Base-by-base conservation (phyloP, 1,139 yeast species). In the Protomyces macrosporus region DNA sequence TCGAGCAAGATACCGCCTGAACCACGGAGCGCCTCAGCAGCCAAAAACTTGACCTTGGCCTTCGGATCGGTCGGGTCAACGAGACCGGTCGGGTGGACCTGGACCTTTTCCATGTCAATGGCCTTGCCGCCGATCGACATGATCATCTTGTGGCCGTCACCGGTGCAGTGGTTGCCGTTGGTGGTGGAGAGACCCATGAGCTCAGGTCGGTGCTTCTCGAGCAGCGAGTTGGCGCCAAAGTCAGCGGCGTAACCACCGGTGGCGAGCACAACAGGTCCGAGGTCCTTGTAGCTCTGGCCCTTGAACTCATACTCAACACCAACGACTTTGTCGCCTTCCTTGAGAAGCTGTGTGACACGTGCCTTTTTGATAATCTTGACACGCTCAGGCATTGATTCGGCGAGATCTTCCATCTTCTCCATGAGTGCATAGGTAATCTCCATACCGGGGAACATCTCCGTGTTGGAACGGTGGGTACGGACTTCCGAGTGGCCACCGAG, bases 81-180 rank as follows among this genome's bases (percentile, higher is more conserved):
- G 70, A 88, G 81, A 0, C 95, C 95, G 6, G 95, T 87, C 33
- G 96, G 96, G 70, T 86, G 91, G 14, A 88, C 86, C 74, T 88
- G 95, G 50, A 87, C 84, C 73, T 87, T 85, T 57, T 86, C 89
- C 83, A 87, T 79, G 72, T 87, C 90, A 53, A 86, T 82, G 52
- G 87, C 82, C 45, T 80, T 76, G 9, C 88, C 95, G 36, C 86
- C 82, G 32, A 77, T 67, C 62, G 79, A 80, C 73, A 82, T 79
- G 67, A 86, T 76, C 64, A 88, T 78, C 65, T 81, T 79, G 68
- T 85, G 88, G 1, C 91, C 90, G 72, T 87, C 93, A 16, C 93
- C 93, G 3, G 90, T 82, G 2, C 95, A 88, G 69, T 85, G 88
- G 42, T 77, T 78, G 14, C 90, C 89, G 71, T 87, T 87, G 0